These are phyloP conservation scores for Amanita pseudoporphyria DNA, from an alignment of 768 basidiomycete genomes.

Conservation along the genomic window DNA sequence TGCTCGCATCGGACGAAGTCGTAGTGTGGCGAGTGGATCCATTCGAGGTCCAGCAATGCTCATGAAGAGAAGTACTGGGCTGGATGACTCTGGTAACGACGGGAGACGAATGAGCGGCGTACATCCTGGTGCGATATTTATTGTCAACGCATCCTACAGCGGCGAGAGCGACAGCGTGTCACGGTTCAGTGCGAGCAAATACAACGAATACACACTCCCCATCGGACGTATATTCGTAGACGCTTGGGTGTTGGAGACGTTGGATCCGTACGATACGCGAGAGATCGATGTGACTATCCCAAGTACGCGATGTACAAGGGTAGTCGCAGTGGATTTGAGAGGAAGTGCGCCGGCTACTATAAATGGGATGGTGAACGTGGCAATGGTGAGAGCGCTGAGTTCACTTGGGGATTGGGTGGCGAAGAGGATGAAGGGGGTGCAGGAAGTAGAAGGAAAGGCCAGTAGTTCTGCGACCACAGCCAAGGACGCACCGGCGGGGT, in stretches of 20 bases:
- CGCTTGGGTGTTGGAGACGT: slow-evolving; percentile 93
- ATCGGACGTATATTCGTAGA: slow-evolving; percentile 80
- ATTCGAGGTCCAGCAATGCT: slow-evolving; percentile 12
- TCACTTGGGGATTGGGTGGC: slow-evolving; percentile 6
- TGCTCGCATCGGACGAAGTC: not conserved
- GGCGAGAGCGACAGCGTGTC: slow-evolving; percentile 46
- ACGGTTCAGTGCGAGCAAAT: slow-evolving; percentile 51
- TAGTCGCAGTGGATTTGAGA: slow-evolving; percentile 80
- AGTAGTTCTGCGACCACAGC: slow-evolving; percentile 15
- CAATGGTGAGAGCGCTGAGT: slow-evolving; percentile 40
- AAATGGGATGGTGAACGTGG: slow-evolving; percentile 77
- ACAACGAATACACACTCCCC: slow-evolving; percentile 68
- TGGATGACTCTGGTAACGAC: slow-evolving; percentile 28
- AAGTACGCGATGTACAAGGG: slow-evolving; percentile 78
- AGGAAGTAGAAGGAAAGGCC: slow-evolving; percentile 40
- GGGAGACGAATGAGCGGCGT: slow-evolving; percentile 27
- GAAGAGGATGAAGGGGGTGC: slow-evolving; percentile 34
- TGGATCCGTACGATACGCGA: slow-evolving; percentile 75
- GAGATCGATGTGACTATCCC: slow-evolving; percentile 92
- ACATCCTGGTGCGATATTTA: slow-evolving; percentile 47
- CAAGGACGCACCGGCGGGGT: slow-evolving; percentile 4
- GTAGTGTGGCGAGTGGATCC: not conserved
- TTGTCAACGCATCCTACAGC: slow-evolving; percentile 75
- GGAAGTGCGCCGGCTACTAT: slow-evolving; percentile 79
- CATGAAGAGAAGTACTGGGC: slow-evolving; percentile 32